Conservation (phyloP, 2,329 filamentous ascomycete genomes). For the Fusarium sp. region DNA sequence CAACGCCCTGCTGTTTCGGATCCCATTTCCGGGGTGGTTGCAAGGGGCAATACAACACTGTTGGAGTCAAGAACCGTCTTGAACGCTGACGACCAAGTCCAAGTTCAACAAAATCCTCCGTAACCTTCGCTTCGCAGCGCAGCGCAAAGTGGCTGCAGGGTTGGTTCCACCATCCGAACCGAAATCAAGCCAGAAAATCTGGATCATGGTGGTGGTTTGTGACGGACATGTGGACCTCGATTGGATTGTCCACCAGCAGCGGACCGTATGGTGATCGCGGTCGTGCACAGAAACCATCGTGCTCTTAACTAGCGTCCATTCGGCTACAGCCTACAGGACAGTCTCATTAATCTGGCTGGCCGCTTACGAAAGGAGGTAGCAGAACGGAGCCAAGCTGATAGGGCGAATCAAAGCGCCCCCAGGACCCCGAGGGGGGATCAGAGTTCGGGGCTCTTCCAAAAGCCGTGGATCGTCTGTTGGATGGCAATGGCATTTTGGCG, state of each 20-base stretch:
- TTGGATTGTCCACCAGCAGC: constrained; percentile 39
- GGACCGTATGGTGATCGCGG: constrained; percentile 42
- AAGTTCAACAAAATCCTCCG: constrained; percentile 19
- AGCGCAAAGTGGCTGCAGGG: constrained; percentile 34
- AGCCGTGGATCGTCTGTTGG: not conserved
- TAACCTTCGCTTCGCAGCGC: constrained; percentile 19
- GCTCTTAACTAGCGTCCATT: constrained; percentile 11
- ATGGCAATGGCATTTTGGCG: constrained; percentile 9
- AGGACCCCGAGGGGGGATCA: constrained; percentile 9
- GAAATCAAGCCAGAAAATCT: constrained; percentile 36
- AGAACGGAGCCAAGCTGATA: constrained; percentile 11
- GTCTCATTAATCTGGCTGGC: constrained; percentile 9
- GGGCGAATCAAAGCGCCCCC: constrained; percentile 23
- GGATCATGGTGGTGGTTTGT: constrained; percentile 13
- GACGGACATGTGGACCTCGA: constrained; percentile 44
- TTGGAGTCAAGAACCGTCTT: constrained; percentile 22
- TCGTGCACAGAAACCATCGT: constrained; percentile 30
- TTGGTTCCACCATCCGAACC: constrained; percentile 41
- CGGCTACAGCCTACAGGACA: constrained; percentile 5
- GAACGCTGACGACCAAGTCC: constrained; percentile 7
- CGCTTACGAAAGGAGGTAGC: constrained; percentile 18
- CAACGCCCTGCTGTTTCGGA: constrained; percentile 19
- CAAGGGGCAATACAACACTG: constrained; percentile 31
- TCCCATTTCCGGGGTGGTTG: constrained; percentile 4
- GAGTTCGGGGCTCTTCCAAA: constrained; percentile 9